Percentiles rank a stretch among this genome's conserved stretches.
Conservation (phyloP, 495 filamentous ascomycete species). For the Thermothielavioides terrestris region DNA sequence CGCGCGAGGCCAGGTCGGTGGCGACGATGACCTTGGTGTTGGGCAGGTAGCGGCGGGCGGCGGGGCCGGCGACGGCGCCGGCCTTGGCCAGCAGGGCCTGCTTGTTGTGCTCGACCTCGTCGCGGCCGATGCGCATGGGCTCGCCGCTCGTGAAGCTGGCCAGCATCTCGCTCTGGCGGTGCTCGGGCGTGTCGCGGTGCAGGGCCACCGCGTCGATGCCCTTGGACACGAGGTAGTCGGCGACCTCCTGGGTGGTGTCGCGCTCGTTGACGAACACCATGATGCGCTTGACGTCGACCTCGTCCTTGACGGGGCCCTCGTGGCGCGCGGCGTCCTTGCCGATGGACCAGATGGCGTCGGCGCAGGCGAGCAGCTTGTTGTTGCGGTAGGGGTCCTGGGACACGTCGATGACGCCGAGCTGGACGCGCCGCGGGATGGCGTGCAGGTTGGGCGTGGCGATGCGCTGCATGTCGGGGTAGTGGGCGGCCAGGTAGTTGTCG, state of each 20-base stretch:
- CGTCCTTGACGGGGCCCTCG: slow-evolving; percentile 31
- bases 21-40: slow-evolving; percentile 88
- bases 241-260: slow-evolving; percentile 72
- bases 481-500: slow-evolving; percentile 68
- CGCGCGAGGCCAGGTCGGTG: slow-evolving; percentile 84
- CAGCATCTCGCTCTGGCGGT: slow-evolving; percentile 64
- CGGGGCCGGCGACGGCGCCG: neutral
- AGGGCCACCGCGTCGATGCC: slow-evolving; percentile 80
- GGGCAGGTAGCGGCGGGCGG: slow-evolving; percentile 27
- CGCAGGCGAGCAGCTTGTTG: slow-evolving; percentile 85
- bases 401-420: slow-evolving; percentile 87
- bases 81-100: slow-evolving; percentile 10
- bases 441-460: slow-evolving; percentile 92
- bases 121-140: slow-evolving; percentile 28
- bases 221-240: slow-evolving; percentile 70
- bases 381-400: slow-evolving; percentile 82
- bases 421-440: slow-evolving; percentile 87
- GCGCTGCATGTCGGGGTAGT: slow-evolving; percentile 72
- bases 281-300: slow-evolving; percentile 67
- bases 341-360: slow-evolving; percentile 88
- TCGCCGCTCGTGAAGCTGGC: slow-evolving; percentile 60
- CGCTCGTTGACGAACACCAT: slow-evolving; percentile 98
- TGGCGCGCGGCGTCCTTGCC: slow-evolving; percentile 62
- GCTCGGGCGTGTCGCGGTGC: slow-evolving; percentile 67
- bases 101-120: slow-evolving; percentile 7